Conservation (phyloP, 139 green algal species). For the Haematococcus lacustris region DNA sequence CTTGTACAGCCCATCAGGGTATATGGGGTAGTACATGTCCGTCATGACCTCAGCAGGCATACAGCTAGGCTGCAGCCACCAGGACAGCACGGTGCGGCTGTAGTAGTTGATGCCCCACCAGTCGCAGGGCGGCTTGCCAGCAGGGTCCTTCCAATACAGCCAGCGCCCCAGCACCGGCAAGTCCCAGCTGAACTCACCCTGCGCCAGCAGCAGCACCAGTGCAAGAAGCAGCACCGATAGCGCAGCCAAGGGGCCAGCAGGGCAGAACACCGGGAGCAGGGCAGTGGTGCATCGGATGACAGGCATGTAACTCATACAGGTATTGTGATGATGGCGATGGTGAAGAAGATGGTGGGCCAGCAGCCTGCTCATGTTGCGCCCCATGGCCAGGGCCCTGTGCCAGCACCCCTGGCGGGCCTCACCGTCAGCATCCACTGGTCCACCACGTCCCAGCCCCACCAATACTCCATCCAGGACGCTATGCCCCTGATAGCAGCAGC, state of each 20-base stretch:
- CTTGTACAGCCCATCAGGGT: conserved; percentile 29
- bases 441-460: conserved; percentile 54
- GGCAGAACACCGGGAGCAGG: no score
- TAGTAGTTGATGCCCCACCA: conserved; percentile 66
- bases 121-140: conserved; percentile 43
- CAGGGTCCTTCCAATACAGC: conserved; percentile 31
- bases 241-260: no score
- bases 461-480: conserved; percentile 49
- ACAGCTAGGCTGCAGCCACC: conserved; percentile 37
- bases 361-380: no score
- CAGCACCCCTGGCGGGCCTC: no score
- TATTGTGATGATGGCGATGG: no score
- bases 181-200: conserved; percentile 49
- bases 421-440: conserved; percentile 47
- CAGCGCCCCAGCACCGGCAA: conserved; percentile 42
- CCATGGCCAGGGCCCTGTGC: no score
- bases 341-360: no score
- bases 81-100: conserved; percentile 21
- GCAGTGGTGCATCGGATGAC: no score
- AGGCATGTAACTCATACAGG: no score
- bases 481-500: no score
- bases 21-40: conserved; percentile 79
- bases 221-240: no score
- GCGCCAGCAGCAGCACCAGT: no score
- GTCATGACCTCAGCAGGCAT: conserved; percentile 63